Evolutionary conservation across 768 basidiomycete species (phyloP), one percentile per base, ranked within the genome.

Genomic region (Amanita fuliginea): DNA sequence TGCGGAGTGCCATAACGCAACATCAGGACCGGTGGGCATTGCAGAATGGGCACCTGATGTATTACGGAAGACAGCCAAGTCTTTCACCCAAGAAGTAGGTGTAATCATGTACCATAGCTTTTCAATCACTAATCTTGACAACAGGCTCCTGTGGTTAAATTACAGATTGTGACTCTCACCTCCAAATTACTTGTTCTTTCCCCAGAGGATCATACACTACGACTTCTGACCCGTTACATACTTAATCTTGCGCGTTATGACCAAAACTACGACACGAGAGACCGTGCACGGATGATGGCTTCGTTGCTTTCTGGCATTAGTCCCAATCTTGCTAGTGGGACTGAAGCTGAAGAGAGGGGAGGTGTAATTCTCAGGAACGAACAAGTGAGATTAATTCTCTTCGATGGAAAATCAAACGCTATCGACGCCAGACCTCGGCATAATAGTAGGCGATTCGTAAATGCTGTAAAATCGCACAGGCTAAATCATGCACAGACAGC

Each of bases 171-270:
- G 6, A 91, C 83, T 0, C 76, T 98, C n/a, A 82, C 87, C 0
- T 82, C 88, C 1, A 97, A 97, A 65, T 68, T 96, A 3, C 67
- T 87, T 49, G 75, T 87, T 16, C 68, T 92, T 22, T 77, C 73
- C 45, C 78, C 82, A n/a, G 61, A 67, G 14, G 69, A 80, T 56
- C 58, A 60, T 47, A 69, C 68, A 16, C 54, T 89, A 0, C 62
- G 60, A 2, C 72, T 81, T 6, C 69, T 93, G 39, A 72, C 71
- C 51, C 74, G 72, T 42, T 88, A 98, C 60, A 77, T 92, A 16
- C 78, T 96, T 51, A 76, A 78, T 2, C 75, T 96, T 16, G 94
- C 92, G 2, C 75, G 86, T 49, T 98, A 94, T 64, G 96, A 99
- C 64, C 57, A 67, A 16, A 80, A 86, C 58, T 95, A 89, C 64